These are phyloP conservation scores for Arthrobotrys iridis DNA, from an alignment of 2,329 filamentous ascomycete species.

Conservation along the genomic window DNA sequence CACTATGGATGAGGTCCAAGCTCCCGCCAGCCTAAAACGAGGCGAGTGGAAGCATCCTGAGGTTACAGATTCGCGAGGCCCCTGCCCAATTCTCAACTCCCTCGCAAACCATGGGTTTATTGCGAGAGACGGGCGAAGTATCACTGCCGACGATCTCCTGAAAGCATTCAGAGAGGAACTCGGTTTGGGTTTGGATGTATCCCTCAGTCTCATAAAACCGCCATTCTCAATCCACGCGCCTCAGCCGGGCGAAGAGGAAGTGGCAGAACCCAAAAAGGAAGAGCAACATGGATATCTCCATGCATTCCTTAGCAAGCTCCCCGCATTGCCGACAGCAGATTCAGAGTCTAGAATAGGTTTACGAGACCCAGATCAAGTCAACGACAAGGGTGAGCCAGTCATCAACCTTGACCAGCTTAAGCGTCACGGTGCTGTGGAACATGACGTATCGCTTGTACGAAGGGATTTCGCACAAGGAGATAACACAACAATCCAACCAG, in stretches of 20 bases:
- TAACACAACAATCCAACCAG: conserved; percentile 56
- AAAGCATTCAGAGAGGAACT: conserved; percentile 40
- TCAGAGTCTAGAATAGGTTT: conserved; percentile 24
- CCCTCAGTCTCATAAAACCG: conserved; percentile 34
- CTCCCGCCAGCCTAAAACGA: not conserved
- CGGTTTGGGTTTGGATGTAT: conserved; percentile 24
- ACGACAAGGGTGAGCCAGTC: conserved; percentile 36
- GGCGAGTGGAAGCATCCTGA: conserved; percentile 43
- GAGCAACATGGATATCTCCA: conserved; percentile 28
- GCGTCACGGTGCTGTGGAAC: conserved; percentile 60
- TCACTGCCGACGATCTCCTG: conserved; percentile 23
- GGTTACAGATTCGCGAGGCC: conserved; percentile 42
- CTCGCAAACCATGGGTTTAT: conserved; percentile 49
- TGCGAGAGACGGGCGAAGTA: conserved; percentile 42
- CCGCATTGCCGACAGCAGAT: conserved; percentile 27
- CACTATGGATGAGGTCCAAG: not conserved
- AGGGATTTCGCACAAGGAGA: conserved; percentile 58
- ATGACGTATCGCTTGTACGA: conserved; percentile 60
- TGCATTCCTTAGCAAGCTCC: conserved; percentile 29
- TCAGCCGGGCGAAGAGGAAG: not conserved
- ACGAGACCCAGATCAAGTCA: conserved; percentile 52
- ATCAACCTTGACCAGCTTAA: conserved; percentile 60
- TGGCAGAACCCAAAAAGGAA: not conserved
- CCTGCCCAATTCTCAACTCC: conserved; percentile 44
- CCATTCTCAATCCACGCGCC: conserved; percentile 24